Evolutionary conservation across 2,329 filamentous ascomycete genomes (phyloP).

Genomic region (Canariomyces notabilis): DNA sequence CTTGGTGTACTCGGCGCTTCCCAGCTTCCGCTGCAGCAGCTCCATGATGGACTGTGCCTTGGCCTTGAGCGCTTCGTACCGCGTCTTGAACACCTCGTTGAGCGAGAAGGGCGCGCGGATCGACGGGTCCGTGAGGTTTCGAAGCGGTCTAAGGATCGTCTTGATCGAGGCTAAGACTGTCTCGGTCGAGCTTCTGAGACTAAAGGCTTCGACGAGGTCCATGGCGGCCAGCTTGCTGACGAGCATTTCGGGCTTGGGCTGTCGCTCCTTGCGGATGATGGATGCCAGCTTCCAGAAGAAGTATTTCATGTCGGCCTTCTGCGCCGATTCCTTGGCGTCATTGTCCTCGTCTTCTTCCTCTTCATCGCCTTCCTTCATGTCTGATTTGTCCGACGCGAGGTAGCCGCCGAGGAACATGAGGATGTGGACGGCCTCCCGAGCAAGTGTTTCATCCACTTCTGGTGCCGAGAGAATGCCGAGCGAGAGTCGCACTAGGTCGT

Average conservation of each 20-base stretch:
- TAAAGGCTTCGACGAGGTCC: conserved; percentile 66
- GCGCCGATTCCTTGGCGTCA: conserved; percentile 38
- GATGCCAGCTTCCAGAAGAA: conserved; percentile 74
- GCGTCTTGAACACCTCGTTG: conserved; percentile 63
- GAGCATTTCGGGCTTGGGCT: conserved; percentile 58
- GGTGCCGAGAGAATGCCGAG: conserved; percentile 55
- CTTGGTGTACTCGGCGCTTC: conserved; percentile 72
- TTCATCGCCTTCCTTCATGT: conserved; percentile 36
- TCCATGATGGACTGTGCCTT: conserved; percentile 75
- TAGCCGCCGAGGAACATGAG: conserved; percentile 71
- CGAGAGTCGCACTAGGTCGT: conserved; percentile 48
- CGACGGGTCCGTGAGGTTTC: conserved; percentile 76
- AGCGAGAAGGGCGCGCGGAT: conserved; percentile 67
- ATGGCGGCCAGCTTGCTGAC: conserved; percentile 72
- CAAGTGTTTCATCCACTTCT: conserved; percentile 66
- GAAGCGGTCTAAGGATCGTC: conserved; percentile 56
- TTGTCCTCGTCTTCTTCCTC: conserved; percentile 43
- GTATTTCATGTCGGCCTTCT: conserved; percentile 55
- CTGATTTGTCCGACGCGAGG: conserved; percentile 42
- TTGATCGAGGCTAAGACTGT: conserved; percentile 60
- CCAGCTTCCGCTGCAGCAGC: conserved; percentile 76
- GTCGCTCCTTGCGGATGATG: conserved; percentile 71
- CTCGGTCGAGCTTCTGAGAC: conserved; percentile 53
- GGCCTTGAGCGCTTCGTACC: conserved; percentile 65
- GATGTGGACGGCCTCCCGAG: conserved; percentile 72